Percentiles rank a stretch among this genome's conserved stretches.
phyloP scores from a whole-genome alignment of 2,329 filamentous ascomycete genomes.

The Sclerotinia spermophila region DNA sequence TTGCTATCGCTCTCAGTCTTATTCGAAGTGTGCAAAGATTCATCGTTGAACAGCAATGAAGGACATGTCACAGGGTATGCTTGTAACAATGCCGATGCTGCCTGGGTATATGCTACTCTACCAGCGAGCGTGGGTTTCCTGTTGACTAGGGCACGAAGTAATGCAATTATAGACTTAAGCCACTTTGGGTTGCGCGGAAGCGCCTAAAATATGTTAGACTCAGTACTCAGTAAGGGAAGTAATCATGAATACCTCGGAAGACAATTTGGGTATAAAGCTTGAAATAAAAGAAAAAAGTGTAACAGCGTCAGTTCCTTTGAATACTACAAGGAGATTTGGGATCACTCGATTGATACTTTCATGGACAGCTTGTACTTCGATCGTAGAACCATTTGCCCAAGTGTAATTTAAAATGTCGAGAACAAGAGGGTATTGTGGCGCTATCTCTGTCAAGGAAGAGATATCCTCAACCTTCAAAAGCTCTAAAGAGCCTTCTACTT shows the following conservation, averaged over 20 bases:
- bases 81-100: constrained; percentile 55
- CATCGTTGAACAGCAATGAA: constrained; percentile 50
- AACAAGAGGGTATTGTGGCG: constrained; percentile 50
- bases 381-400: constrained; percentile 50
- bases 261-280: constrained; percentile 48
- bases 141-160: constrained; percentile 52
- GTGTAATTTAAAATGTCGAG: constrained; percentile 54
- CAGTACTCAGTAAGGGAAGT: neutral
- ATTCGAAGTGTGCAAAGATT: constrained; percentile 26
- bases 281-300: constrained; percentile 57
- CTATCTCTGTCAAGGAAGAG: constrained; percentile 54
- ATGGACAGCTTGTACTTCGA: constrained; percentile 36
- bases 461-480: constrained; percentile 51
- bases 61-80: constrained; percentile 48
- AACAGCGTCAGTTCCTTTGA: constrained; percentile 57
- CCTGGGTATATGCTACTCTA: constrained; percentile 56
- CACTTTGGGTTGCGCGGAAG: constrained; percentile 51
- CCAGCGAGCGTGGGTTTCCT: constrained; percentile 53
- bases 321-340: constrained; percentile 48
- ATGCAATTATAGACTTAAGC: constrained; percentile 46
- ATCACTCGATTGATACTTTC: constrained; percentile 48
- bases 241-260: constrained; percentile 44
- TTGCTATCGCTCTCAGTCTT: constrained; percentile 39
- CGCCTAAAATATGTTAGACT: constrained; percentile 39
- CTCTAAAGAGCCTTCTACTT: constrained; percentile 47